Evolutionary conservation across 257 asterid species (phyloP).

Genomic region (Petunia axillaris): DNA sequence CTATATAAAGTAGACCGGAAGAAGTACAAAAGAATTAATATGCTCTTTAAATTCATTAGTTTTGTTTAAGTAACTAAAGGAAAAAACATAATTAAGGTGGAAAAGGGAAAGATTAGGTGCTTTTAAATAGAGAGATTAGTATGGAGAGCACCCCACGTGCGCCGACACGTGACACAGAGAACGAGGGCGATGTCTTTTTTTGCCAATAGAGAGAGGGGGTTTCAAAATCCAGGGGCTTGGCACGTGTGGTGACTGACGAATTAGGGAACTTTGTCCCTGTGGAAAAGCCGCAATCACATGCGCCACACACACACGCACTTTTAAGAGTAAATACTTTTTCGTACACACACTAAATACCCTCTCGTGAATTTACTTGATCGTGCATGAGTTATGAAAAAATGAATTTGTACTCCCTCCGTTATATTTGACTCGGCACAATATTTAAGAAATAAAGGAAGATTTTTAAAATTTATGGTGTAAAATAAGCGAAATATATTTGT

Average conservation of each 20-base stretch:
- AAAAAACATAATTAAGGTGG: background rate
- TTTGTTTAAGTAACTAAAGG: no score
- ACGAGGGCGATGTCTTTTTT: conserved; percentile 30
- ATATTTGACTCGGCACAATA: no score
- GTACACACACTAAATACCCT: no score
- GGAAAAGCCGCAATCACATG: conserved; percentile 31
- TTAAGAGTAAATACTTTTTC: background rate
- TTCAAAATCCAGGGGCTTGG: conserved; percentile 26
- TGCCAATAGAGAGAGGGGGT: background rate
- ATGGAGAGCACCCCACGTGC: conserved; percentile 48
- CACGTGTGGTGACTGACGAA: conserved; percentile 39
- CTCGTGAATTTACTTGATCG: no score
- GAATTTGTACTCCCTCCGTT: no score
- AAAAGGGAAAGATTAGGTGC: conserved; percentile 29
- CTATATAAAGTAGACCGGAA: no score
- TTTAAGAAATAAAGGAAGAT: no score
- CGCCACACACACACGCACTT: conserved; percentile 22
- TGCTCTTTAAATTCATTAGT: no score
- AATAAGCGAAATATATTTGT: no score
- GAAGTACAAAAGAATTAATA: no score
- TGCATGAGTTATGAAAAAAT: no score
- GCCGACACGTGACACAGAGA: conserved; percentile 43
- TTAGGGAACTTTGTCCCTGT: conserved; percentile 12
- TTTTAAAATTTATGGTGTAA: no score
- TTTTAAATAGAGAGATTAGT: conserved; percentile 36